Conservation (phyloP, 805 yeast species). For the Pichia deserticola region DNA sequence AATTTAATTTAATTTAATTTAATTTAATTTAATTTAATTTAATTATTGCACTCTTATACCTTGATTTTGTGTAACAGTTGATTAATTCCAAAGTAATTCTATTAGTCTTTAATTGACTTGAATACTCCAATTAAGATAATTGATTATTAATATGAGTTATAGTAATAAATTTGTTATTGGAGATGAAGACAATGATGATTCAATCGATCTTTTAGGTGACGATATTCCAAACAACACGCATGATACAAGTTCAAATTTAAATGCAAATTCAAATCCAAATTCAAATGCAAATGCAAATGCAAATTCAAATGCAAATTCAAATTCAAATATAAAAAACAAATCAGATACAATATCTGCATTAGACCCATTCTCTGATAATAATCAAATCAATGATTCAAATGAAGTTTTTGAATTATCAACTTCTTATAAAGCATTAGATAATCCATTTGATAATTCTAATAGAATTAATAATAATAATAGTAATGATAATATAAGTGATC, state of each 20-base stretch:
- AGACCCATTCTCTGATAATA: slow-evolving; percentile 13
- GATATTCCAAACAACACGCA: background rate
- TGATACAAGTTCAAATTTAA: background rate
- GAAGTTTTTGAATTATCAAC: background rate
- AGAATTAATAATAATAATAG: background rate
- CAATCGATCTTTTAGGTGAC: slow-evolving; percentile 16
- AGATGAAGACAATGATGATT: slow-evolving; percentile 14
- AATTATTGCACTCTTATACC: no score
- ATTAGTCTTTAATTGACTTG: no score
- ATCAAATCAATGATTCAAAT: background rate
- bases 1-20: no score
- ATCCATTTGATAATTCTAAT: background rate
- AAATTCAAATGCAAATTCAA: background rate
- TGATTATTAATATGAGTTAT: slow-evolving; percentile 7
- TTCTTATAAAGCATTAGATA: slow-evolving; percentile 4
- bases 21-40: no score
- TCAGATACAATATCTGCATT: slow-evolving; percentile 1
- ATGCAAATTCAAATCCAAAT: background rate
- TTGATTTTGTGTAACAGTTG: no score
- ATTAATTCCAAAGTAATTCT: no score
- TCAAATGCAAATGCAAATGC: no score
- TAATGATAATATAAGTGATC: slow-evolving; percentile 2
- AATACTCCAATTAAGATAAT: no score
- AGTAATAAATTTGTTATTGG: slow-evolving; percentile 10
- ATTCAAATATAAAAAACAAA: no score